Evolutionary conservation across 495 filamentous ascomycete species (phyloP).

Genomic region (Staphylotrichum longicolle): DNA sequence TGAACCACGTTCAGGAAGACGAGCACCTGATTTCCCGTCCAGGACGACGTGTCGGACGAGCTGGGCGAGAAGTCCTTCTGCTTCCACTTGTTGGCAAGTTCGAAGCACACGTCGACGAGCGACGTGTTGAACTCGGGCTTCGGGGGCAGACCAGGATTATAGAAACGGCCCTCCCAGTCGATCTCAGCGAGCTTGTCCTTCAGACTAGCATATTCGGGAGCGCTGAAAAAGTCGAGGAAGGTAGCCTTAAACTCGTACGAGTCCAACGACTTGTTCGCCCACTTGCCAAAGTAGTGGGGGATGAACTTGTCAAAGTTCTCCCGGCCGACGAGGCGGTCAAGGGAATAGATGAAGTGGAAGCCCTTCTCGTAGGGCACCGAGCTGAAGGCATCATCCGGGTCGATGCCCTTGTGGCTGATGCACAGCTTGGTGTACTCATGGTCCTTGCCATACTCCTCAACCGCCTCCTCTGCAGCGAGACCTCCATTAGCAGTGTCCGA

Average conservation of each 20-base stretch:
- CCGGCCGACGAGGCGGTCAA: slow-evolving; percentile 83
- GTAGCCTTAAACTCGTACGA: slow-evolving; percentile 91
- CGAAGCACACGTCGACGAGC: slow-evolving; percentile 80
- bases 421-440: slow-evolving; percentile 93
- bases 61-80: slow-evolving; percentile 61
- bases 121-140: slow-evolving; percentile 90
- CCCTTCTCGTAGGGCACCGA: slow-evolving; percentile 75
- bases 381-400: slow-evolving; percentile 94
- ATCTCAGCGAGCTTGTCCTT: slow-evolving; percentile 63
- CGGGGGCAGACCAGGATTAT: slow-evolving; percentile 77
- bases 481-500: neutral
- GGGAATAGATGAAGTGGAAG: slow-evolving; percentile 64
- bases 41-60: slow-evolving; percentile 63
- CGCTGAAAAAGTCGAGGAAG: slow-evolving; percentile 76
- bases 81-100: slow-evolving; percentile 77
- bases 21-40: slow-evolving; percentile 81
- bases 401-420: slow-evolving; percentile 79
- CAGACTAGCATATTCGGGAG: slow-evolving; percentile 59
- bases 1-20: slow-evolving; percentile 83
- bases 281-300: slow-evolving; percentile 87
- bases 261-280: slow-evolving; percentile 76
- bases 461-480: slow-evolving; percentile 58
- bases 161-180: slow-evolving; percentile 89
- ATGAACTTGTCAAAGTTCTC: slow-evolving; percentile 90
- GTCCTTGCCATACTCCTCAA: slow-evolving; percentile 71